Evolutionary conservation across 148 eudicot genomes (phyloP).

Genomic region (Cornus kousa): DNA sequence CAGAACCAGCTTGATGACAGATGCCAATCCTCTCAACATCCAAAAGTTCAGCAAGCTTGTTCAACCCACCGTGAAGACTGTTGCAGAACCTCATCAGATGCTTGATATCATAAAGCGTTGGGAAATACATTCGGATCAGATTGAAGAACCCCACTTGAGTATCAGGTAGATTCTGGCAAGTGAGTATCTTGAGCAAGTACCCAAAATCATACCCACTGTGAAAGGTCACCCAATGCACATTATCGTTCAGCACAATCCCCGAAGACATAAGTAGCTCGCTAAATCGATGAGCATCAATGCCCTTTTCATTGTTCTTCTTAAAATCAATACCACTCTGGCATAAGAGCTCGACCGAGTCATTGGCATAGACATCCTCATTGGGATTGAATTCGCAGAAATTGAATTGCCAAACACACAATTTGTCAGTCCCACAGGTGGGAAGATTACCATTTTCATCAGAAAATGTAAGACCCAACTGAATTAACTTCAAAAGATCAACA

Average conservation of each 20-base stretch:
- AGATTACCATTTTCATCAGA: constrained; percentile 21
- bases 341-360: constrained; percentile 15
- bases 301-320: constrained; percentile 14
- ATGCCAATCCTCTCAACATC: constrained; percentile 11
- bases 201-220: constrained; percentile 20
- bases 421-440: constrained; percentile 21
- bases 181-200: constrained; percentile 20
- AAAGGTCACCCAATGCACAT: constrained; percentile 21
- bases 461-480: constrained; percentile 25
- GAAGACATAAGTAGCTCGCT: constrained; percentile 18
- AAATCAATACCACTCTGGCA: constrained; percentile 20
- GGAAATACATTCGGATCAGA: constrained; percentile 13
- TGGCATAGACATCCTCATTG: constrained; percentile 5
- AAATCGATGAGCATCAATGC: constrained; percentile 13
- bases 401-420: constrained; percentile 17
- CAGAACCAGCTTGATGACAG: constrained; percentile 20
- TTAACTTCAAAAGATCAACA: constrained; percentile 18
- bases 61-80: constrained; percentile 15
- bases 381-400: constrained; percentile 18
- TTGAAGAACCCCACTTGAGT: constrained; percentile 9
- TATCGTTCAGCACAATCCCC: constrained; percentile 21
- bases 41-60: constrained; percentile 11
- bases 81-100: constrained; percentile 8
- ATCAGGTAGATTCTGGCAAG: constrained; percentile 16
- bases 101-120: constrained; percentile 15